These are phyloP conservation scores for Sclerotinia sclerotiorum DNA, from an alignment of 2,329 filamentous ascomycete genomes.

Conservation along the genomic window DNA sequence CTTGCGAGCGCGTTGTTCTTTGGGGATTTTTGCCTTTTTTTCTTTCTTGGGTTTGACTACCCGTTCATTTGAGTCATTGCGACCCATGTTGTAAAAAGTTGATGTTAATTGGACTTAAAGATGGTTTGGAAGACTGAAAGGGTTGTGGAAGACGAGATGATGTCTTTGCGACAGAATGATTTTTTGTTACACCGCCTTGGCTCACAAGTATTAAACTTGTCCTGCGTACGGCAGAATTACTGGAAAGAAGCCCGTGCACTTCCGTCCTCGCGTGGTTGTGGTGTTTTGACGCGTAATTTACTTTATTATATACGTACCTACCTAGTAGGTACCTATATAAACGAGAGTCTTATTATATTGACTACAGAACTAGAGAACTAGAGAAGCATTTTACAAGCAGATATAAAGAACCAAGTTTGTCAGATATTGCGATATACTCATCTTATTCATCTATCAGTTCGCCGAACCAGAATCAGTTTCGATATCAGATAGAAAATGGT, in stretches of 20 bases:
- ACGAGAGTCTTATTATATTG: background rate
- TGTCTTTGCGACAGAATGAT: background rate
- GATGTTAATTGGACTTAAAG: background rate
- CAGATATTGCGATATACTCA: background rate
- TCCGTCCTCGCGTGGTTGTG: background rate
- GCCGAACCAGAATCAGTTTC: background rate
- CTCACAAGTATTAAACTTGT: background rate
- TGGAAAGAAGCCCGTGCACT: too few relatives aligned
- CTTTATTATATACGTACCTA: too few relatives aligned
- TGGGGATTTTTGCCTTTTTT: constrained; percentile 9
- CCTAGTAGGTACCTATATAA: too few relatives aligned
- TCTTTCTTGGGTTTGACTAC: constrained; percentile 18
- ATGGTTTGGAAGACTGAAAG: constrained; percentile 10
- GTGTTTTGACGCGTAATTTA: too few relatives aligned
- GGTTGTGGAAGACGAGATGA: constrained; percentile 8
- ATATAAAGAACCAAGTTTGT: background rate
- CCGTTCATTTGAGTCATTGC: background rate
- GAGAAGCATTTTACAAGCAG: background rate
- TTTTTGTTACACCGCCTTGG: background rate
- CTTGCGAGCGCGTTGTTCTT: constrained; percentile 18
- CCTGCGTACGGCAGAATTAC: too few relatives aligned
- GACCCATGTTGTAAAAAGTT: constrained; percentile 10
- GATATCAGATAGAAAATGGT: background rate
- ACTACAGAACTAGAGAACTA: background rate
- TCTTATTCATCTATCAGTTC: background rate